These are phyloP conservation scores for Carallia brachiata DNA, from an alignment of 345 rosid genomes.

Conservation along the genomic window DNA sequence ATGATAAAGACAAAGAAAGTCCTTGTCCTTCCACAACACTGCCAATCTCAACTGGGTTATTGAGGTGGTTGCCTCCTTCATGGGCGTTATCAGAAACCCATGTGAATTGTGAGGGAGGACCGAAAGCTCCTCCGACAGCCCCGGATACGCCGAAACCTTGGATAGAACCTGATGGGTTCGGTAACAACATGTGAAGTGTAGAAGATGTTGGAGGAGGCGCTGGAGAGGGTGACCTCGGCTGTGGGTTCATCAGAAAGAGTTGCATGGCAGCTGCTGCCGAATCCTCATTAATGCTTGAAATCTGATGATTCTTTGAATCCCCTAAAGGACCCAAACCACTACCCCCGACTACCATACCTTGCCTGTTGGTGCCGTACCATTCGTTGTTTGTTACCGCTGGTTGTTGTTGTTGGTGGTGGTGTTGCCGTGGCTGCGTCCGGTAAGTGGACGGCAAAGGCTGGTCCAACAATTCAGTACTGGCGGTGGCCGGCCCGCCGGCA, in stretches of 20 bases:
- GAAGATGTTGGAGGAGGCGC: slow-evolving; percentile 43
- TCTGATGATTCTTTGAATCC: slow-evolving; percentile 46
- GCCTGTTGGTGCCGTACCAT: slow-evolving; percentile 43
- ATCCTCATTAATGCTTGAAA: slow-evolving; percentile 63
- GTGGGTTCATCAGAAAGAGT: slow-evolving; percentile 85
- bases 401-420: not conserved
- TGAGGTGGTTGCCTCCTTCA: slow-evolving; percentile 32
- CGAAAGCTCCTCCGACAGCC: slow-evolving; percentile 26
- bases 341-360: slow-evolving; percentile 16
- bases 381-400: slow-evolving; percentile 25
- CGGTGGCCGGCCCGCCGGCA: slow-evolving; percentile 36
- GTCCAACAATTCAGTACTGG: slow-evolving; percentile 28
- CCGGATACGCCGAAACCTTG: slow-evolving; percentile 42
- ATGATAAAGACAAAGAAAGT: slow-evolving; percentile 76
- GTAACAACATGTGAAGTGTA: slow-evolving; percentile 86
- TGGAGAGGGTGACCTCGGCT: slow-evolving; percentile 71
- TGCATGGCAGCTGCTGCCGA: slow-evolving; percentile 93
- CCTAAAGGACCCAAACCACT: slow-evolving; percentile 31
- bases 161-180: slow-evolving; percentile 55
- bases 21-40: slow-evolving; percentile 74
- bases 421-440: slow-evolving; percentile 18
- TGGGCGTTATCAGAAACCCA: slow-evolving; percentile 56
- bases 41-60: slow-evolving; percentile 48
- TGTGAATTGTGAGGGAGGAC: slow-evolving; percentile 49
- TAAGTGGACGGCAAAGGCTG: slow-evolving; percentile 27